Conservation (phyloP, 148 eudicot genomes). For the Heliosperma pusillum region DNA sequence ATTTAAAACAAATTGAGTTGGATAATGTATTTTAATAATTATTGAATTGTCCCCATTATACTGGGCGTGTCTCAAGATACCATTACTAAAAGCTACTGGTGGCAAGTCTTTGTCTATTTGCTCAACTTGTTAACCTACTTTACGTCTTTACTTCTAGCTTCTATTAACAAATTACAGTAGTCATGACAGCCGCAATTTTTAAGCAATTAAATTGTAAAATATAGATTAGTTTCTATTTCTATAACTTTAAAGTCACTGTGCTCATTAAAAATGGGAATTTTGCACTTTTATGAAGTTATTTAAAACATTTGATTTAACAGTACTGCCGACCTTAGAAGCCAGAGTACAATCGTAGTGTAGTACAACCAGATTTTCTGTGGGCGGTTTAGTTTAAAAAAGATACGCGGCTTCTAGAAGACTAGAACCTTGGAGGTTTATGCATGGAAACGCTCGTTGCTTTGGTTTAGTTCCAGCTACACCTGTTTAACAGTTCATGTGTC, state of each 20-base stretch:
- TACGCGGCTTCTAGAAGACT: too few species aligned
- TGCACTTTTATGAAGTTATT: too few species aligned
- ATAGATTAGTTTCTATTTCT: not conserved
- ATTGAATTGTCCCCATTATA: slow-evolving; percentile 29
- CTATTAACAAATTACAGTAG: not conserved
- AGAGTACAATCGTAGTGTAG: not conserved
- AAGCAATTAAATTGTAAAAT: not conserved
- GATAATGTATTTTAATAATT: slow-evolving; percentile 26
- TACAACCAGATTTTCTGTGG: too few species aligned
- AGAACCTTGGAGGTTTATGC: too few species aligned
- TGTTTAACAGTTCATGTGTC: too few species aligned
- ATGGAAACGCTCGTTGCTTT: too few species aligned
- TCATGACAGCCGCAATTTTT: slow-evolving; percentile 24
- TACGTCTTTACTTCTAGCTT: not conserved
- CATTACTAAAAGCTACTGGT: slow-evolving; percentile 27
- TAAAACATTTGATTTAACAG: too few species aligned
- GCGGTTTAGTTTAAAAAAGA: too few species aligned
- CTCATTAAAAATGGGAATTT: not conserved
- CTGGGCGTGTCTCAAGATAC: slow-evolving; percentile 43
- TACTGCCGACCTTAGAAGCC: not conserved
- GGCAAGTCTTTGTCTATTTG: not conserved
- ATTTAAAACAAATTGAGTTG: not conserved
- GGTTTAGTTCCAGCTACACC: too few species aligned
- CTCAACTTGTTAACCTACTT: not conserved
- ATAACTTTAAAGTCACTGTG: not conserved